Evolutionary conservation across 163 green algal species (phyloP).

Genomic region (Smithsoniella earleae): DNA sequence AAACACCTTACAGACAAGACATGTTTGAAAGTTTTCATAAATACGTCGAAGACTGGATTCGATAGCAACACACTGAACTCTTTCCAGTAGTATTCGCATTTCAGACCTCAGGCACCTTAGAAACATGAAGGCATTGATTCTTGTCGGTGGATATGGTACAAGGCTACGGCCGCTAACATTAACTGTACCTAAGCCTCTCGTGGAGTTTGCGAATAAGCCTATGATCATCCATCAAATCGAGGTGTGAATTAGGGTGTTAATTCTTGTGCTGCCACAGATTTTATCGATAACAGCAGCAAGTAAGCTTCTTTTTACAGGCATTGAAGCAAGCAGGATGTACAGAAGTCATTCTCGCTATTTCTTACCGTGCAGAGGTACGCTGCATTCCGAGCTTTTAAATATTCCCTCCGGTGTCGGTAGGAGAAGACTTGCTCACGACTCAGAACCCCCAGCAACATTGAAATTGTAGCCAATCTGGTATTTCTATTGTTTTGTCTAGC

Average conservation of each 20-base stretch:
- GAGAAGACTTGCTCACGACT: too few relatives aligned
- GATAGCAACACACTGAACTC: too few relatives aligned
- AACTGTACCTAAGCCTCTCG: constrained; percentile 89
- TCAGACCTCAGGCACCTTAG: too few relatives aligned
- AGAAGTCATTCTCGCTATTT: constrained; percentile 94
- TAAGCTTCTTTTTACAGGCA: constrained; percentile 52
- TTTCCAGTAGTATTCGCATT: too few relatives aligned
- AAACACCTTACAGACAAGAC: too few relatives aligned
- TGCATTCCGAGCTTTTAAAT: too few relatives aligned
- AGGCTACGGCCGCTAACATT: constrained; percentile 85
- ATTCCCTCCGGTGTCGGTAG: too few relatives aligned
- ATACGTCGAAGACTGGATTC: too few relatives aligned
- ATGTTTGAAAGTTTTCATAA: too few relatives aligned
- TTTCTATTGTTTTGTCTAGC: too few relatives aligned
- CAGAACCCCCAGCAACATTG: too few relatives aligned
- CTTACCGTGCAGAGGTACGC: constrained; percentile 83
- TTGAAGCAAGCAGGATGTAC: constrained; percentile 79
- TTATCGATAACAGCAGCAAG: not conserved
- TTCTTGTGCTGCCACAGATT: not conserved
- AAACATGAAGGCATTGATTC: constrained; percentile 79
- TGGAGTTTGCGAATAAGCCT: constrained; percentile 95
- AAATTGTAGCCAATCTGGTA: too few relatives aligned
- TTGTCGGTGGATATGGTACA: constrained; percentile 90
- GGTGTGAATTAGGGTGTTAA: constrained; percentile 36
- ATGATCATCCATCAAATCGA: constrained; percentile 98